Evolutionary conservation across 176 grass and related monocot genomes (phyloP).

Genomic region (Juncus inflexus): DNA sequence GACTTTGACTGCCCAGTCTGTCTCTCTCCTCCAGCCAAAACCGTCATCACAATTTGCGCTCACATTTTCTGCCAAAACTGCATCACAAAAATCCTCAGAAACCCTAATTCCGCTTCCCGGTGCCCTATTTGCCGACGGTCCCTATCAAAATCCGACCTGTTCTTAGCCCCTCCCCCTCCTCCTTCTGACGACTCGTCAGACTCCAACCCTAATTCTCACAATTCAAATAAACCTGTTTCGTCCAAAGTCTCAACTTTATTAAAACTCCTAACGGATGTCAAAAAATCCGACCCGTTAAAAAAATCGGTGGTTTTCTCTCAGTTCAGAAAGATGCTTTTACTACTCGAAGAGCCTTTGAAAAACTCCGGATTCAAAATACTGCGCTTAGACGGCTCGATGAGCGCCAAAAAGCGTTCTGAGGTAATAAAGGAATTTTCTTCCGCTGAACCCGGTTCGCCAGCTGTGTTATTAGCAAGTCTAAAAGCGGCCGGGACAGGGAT

Average conservation of each 20-base stretch:
- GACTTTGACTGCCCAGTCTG: conserved; percentile 96
- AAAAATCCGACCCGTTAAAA: conserved; percentile 39
- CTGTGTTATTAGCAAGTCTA: conserved; percentile 69
- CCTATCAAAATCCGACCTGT: conserved; percentile 76
- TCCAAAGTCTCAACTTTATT: conserved; percentile 77
- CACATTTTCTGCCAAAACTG: conserved; percentile 92
- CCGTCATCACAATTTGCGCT: conserved; percentile 74
- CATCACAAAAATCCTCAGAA: conserved; percentile 66
- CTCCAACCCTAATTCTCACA: too few relatives aligned
- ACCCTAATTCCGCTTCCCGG: conserved; percentile 39
- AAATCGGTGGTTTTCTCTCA: conserved; percentile 94
- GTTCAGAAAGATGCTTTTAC: conserved; percentile 79
- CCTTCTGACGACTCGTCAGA: conserved; percentile 38
- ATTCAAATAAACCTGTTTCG: conserved; percentile 42
- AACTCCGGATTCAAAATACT: conserved; percentile 55
- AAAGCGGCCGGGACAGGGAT: conserved; percentile 69
- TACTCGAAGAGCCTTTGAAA: conserved; percentile 70
- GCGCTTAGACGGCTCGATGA: conserved; percentile 78
- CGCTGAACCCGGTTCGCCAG: conserved; percentile 43
- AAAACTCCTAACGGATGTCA: conserved; percentile 48
- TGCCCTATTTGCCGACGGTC: conserved; percentile 81
- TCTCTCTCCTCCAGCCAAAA: conserved; percentile 73
- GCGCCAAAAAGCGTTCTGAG: conserved; percentile 43
- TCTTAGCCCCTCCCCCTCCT: conserved; percentile 53
- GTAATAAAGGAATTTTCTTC: conserved; percentile 53